These are phyloP conservation scores for Boletus huronensis DNA, from an alignment of 768 basidiomycete species.

Conservation along the genomic window DNA sequence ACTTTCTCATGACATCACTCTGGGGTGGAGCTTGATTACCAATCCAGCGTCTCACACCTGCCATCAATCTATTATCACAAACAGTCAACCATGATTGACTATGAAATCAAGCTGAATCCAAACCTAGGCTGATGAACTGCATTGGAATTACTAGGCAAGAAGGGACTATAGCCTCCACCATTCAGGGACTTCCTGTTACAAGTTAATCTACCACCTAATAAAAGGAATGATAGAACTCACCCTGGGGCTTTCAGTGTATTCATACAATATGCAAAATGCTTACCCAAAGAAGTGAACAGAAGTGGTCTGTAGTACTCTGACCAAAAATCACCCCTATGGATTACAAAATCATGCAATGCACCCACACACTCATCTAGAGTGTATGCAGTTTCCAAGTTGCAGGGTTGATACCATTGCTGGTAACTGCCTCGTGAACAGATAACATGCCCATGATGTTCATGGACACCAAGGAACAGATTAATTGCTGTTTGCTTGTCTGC, in stretches of 20 bases:
- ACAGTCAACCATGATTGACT: conserved; percentile 14
- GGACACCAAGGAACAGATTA: conserved; percentile 90
- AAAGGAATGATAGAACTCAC: conserved; percentile 36
- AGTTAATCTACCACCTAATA: not conserved
- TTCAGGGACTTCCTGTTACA: conserved; percentile 59
- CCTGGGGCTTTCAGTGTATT: conserved; percentile 82
- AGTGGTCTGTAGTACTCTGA: conserved; percentile 84
- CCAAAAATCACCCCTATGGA: conserved; percentile 72
- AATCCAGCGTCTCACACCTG: conserved; percentile 79
- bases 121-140: conserved; percentile 39
- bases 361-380: conserved; percentile 59
- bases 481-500: conserved; percentile 97
- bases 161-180: conserved; percentile 72
- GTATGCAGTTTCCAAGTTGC: conserved; percentile 67
- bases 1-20: conserved; percentile 40
- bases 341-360: conserved; percentile 59
- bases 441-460: conserved; percentile 51
- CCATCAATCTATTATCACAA: conserved; percentile 53
- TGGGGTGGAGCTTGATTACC: conserved; percentile 46
- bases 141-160: conserved; percentile 54
- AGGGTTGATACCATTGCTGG: conserved; percentile 79
- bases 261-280: conserved; percentile 93
- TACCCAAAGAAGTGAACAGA: conserved; percentile 78
- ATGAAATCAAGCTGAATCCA: conserved; percentile 15
- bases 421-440: conserved; percentile 65